phyloP scores from a whole-genome alignment of 305 asterid genomes.

The Fraxinus xanthoxyloides region DNA sequence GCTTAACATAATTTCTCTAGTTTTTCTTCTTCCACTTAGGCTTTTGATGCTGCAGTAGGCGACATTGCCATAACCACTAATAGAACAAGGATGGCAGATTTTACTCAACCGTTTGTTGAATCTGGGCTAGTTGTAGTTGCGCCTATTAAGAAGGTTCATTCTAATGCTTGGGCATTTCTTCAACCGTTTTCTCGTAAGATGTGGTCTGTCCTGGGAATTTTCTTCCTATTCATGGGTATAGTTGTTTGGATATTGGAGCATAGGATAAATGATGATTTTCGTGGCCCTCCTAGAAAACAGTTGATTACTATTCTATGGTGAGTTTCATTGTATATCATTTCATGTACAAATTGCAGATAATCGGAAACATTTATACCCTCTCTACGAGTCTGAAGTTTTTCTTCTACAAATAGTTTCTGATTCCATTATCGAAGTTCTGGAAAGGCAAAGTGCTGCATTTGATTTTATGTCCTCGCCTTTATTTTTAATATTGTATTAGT shows the following conservation, averaged over 20 bases:
- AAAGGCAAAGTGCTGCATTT: background rate
- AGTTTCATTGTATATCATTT: conserved; percentile 4
- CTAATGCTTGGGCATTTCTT: conserved; percentile 53
- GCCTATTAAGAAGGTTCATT: conserved; percentile 33
- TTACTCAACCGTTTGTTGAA: conserved; percentile 66
- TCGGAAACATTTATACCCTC: background rate
- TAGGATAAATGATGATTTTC: conserved; percentile 51
- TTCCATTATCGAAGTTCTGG: background rate
- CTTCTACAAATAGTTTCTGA: background rate
- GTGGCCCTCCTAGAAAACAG: conserved; percentile 64
- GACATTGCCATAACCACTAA: conserved; percentile 58
- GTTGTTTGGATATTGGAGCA: conserved; percentile 61
- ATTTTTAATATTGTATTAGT: background rate
- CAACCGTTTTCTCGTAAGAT: conserved; percentile 43
- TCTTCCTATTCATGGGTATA: conserved; percentile 43
- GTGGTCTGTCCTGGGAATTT: conserved; percentile 43
- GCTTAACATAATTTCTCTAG: background rate
- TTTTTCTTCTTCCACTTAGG: conserved; percentile 29
- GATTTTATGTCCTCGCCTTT: background rate
- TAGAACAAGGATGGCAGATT: conserved; percentile 55
- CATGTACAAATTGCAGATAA: background rate
- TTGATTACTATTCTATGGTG: conserved; percentile 49
- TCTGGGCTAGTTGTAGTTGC: conserved; percentile 69
- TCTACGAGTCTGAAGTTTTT: background rate
- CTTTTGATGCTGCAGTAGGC: conserved; percentile 61